Conservation (phyloP, 768 basidiomycete species). For the Suillus subalutaceus region DNA sequence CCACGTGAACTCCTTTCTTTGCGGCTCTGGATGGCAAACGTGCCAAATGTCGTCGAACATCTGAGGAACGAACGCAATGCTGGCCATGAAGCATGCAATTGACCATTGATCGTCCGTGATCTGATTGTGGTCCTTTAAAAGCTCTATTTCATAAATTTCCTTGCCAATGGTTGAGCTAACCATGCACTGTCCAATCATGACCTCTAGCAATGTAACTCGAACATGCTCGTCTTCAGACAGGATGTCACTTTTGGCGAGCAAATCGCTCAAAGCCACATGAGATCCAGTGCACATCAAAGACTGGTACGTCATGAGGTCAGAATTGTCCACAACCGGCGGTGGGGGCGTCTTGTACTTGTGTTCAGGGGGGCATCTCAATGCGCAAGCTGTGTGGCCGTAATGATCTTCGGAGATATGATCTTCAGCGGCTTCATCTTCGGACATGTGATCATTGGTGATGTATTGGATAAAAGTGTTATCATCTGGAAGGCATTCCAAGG, state of each 20-base stretch:
- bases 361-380: background rate
- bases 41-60: background rate
- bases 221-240: background rate
- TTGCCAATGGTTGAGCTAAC: background rate
- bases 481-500: background rate
- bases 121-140: background rate
- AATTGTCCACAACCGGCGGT: background rate
- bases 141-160: background rate
- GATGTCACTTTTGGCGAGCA: background rate
- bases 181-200: background rate
- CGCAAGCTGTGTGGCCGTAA: background rate
- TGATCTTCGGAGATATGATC: background rate
- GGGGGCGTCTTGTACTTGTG: background rate
- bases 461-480: background rate
- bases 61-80: background rate
- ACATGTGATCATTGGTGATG: background rate
- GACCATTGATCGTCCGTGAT: background rate
- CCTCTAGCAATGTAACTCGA: background rate
- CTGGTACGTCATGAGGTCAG: background rate
- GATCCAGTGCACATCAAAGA: background rate
- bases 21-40: background rate
- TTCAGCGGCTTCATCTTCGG: too few species aligned
- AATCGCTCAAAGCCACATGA: background rate
- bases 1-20: conserved; percentile 4
- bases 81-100: background rate